A percentile compares a stretch with the other conserved stretches of the same genome.
phyloP scores from a whole-genome alignment of 345 rosid species.

The Gossypium bickii region DNA sequence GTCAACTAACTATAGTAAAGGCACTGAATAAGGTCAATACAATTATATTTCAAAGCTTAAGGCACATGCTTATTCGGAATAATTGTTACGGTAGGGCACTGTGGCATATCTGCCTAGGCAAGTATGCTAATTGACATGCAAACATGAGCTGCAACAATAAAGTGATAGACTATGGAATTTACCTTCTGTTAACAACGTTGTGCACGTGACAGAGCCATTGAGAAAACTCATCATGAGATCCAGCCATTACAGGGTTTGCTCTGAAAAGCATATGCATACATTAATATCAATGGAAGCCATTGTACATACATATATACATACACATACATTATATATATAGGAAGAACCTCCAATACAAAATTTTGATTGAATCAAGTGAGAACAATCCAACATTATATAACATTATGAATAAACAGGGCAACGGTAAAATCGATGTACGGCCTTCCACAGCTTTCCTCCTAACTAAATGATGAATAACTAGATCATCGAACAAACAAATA shows the following conservation, averaged over 20 bases:
- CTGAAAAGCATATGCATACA: conserved; percentile 32
- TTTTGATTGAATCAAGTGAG: neutral
- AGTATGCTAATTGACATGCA: neutral
- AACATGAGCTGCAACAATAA: neutral
- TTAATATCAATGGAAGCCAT: neutral
- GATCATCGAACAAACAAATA: neutral
- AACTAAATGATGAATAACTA: neutral
- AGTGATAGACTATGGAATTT: neutral
- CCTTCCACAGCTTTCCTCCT: neutral
- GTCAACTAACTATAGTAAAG: neutral
- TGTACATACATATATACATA: neutral
- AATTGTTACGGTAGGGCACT: neutral
- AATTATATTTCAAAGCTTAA: neutral
- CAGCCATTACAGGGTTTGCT: conserved; percentile 71
- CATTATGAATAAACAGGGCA: conserved; percentile 1
- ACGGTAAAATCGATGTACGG: neutral
- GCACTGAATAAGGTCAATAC: neutral
- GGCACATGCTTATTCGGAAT: neutral
- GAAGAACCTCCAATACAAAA: neutral
- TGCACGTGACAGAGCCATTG: conserved; percentile 89
- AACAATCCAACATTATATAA: neutral
- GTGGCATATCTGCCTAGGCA: neutral
- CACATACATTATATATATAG: neutral
- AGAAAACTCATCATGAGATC: conserved; percentile 83
- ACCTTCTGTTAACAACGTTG: conserved; percentile 94